Conservation (phyloP, 257 asterid genomes). For the Linaria vulgaris region DNA sequence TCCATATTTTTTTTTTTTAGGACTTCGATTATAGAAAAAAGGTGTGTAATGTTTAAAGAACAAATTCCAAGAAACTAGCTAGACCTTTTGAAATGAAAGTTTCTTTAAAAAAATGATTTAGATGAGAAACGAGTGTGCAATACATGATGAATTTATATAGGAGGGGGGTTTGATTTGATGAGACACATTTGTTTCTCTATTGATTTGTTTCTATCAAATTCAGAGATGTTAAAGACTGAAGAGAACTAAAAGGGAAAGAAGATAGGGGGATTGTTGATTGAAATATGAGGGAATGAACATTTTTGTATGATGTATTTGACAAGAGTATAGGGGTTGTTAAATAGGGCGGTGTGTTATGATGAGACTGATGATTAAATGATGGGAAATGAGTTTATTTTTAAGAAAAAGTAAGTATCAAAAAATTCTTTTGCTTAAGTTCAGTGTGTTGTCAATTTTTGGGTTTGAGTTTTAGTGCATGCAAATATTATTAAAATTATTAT, state of each 20-base stretch:
- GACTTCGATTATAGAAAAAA: too few species aligned
- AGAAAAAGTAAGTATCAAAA: not conserved
- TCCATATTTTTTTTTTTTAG: conserved; percentile 18
- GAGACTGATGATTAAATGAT: conserved; percentile 4
- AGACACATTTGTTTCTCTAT: not conserved
- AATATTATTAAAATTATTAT: too few species aligned
- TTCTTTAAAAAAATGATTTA: too few species aligned
- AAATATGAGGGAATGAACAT: conserved; percentile 3
- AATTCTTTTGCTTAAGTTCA: not conserved
- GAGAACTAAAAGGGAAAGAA: conserved; percentile 2
- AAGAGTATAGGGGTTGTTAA: not conserved
- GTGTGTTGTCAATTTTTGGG: not conserved
- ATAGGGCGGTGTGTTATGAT: conserved; percentile 1
- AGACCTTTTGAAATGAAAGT: too few species aligned
- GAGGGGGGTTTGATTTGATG: not conserved
- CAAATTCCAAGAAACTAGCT: too few species aligned
- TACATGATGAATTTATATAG: conserved; percentile 15
- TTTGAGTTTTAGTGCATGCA: not conserved
- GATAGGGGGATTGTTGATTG: conserved; percentile 20
- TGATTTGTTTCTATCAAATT: not conserved
- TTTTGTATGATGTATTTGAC: conserved; percentile 19
- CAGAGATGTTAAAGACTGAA: not conserved
- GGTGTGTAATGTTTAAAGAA: too few species aligned
- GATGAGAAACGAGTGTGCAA: not conserved
- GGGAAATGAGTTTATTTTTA: not conserved